phyloP scores from a whole-genome alignment of 2,329 filamentous ascomycete genomes.

The Aulographum hederae region DNA sequence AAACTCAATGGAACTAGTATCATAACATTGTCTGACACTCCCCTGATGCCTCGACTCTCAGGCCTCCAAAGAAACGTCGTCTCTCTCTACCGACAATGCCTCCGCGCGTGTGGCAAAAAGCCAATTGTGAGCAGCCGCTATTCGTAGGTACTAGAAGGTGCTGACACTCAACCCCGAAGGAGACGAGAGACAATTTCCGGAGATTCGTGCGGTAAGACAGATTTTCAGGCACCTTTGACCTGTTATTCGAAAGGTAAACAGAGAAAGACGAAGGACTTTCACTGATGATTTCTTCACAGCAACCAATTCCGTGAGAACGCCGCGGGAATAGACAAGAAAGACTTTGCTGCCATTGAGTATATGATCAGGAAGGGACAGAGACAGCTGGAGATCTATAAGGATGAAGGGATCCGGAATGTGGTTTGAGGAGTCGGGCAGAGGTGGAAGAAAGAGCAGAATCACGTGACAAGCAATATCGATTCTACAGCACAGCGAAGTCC shows the following conservation, averaged over 20 bases:
- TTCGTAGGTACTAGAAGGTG: constrained; percentile 3
- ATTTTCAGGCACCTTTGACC: not conserved
- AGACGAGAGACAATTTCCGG: constrained; percentile 41
- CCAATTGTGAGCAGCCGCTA: constrained; percentile 37
- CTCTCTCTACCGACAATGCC: constrained; percentile 66
- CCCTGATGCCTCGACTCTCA: constrained; percentile 39
- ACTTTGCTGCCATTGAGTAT: constrained; percentile 75
- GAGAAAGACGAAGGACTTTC: constrained; percentile 10
- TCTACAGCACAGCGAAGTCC: no score
- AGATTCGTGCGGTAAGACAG: constrained; percentile 39
- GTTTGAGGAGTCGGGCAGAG: constrained; percentile 27
- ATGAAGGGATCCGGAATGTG: constrained; percentile 63
- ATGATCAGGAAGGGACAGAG: constrained; percentile 63
- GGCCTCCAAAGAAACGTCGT: constrained; percentile 85
- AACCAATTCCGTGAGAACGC: constrained; percentile 64
- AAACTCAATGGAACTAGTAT: no score
- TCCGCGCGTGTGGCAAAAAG: constrained; percentile 68
- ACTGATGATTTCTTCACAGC: constrained; percentile 25
- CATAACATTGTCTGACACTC: no score
- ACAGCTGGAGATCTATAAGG: constrained; percentile 68
- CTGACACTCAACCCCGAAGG: constrained; percentile 19
- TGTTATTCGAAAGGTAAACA: no score
- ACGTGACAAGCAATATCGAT: constrained; percentile 3
- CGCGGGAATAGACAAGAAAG: constrained; percentile 53
- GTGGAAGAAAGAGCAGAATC: not conserved